Base-by-base conservation (phyloP, 345 rosid species). In the Ceriops decandra region DNA sequence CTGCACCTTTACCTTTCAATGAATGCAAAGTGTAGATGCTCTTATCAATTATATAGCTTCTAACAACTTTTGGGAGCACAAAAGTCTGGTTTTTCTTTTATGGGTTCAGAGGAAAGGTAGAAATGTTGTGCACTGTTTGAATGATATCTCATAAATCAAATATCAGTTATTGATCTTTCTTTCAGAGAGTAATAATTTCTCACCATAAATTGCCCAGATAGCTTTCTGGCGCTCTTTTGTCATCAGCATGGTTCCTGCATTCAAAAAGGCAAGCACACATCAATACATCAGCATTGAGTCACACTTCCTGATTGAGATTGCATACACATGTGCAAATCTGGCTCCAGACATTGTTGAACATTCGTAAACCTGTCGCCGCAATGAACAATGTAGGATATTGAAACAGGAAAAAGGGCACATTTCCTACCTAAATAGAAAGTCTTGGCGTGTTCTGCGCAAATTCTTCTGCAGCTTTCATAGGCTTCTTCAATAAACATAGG, bases 201-300 rank as follows among this genome's bases (percentile, higher is more conserved):
- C 74, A 84, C 93, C 90, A 68, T 86, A 88, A 56, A 88, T 83
- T 68, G 88, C 88, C 88, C 93, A 84, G 60, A 81, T 86, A 0
- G 93, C 87, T 71, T 80, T 86, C 74, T 83, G 82, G 42, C 90
- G 66, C 60, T 86, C 86, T 47, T 83, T 77, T 28, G 86, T 88
- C 87, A 88, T 88, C 32, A 86, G 74, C 79, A 68, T 63, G 35
- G 88, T 84, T 64, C 93, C 88, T 83, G 83, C 69, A 78, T 52
- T 56, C 22, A 20, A 64, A 22, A 54, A 22, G 22, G 10, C 59
- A 54, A 9, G 28, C 0, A 19, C 59, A 24, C 31, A 57, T 62
- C 27, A 42, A 59, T 63, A 38, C 56, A 26, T n/a, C 16, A 54
- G 10, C 27, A 9, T 22, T 7, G 15, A 22, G 24, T n/a, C 28